Percentiles rank a stretch among this genome's conserved stretches.
phyloP scores from a whole-genome alignment of 257 asterid genomes.

The Capsicum chinense region DNA sequence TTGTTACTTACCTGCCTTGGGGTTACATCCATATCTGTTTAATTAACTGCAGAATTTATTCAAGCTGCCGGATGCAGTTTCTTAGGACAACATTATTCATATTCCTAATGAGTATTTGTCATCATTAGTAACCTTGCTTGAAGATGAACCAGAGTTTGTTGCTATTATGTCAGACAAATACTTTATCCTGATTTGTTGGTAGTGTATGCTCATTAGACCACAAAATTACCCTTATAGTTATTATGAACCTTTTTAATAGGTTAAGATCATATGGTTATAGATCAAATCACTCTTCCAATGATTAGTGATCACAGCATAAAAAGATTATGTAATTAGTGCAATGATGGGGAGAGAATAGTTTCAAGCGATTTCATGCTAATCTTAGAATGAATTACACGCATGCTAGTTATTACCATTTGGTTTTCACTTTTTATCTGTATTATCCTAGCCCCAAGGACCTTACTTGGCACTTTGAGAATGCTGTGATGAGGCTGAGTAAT shows the following conservation, averaged over 20 bases:
- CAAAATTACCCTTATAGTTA: neutral
- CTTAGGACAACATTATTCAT: neutral
- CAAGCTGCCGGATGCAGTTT: neutral
- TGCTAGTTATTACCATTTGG: neutral
- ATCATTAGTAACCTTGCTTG: neutral
- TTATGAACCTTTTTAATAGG: neutral
- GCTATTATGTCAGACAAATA: neutral
- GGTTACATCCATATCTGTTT: neutral
- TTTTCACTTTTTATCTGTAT: neutral
- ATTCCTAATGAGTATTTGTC: conserved; percentile 4
- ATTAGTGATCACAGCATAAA: neutral
- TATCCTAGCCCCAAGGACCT: neutral
- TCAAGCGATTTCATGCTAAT: conserved; percentile 13
- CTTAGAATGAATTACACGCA: neutral
- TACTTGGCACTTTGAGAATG: neutral
- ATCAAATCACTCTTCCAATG: conserved; percentile 12
- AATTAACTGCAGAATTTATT: neutral
- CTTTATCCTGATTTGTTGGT: conserved; percentile 1
- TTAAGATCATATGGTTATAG: neutral
- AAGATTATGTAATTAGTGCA: conserved; percentile 1
- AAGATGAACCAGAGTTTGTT: neutral
- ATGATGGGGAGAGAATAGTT: neutral
- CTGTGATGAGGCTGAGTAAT: neutral
- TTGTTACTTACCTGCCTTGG: neutral
- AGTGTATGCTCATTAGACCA: neutral